These are phyloP conservation scores for Corylus avellana DNA, from an alignment of 306 rosid species.

Conservation along the genomic window DNA sequence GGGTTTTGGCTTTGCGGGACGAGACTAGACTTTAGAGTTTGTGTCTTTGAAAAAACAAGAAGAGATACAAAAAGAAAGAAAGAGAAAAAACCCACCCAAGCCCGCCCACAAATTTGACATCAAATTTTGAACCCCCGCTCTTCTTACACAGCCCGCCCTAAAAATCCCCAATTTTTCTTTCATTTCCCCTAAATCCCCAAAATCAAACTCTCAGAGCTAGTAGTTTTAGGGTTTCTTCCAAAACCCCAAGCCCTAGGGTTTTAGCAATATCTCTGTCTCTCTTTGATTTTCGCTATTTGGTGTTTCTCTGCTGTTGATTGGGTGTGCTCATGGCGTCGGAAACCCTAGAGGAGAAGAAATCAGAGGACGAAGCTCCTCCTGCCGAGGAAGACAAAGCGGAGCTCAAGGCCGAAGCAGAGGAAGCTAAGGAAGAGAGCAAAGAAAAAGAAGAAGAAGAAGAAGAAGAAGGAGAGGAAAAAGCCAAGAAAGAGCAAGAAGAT, in stretches of 20 bases:
- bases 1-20: neutral
- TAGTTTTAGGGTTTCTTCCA: slow-evolving; percentile 42
- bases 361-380: slow-evolving; percentile 39
- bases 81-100: neutral
- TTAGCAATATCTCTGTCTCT: neutral
- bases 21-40: slow-evolving; percentile 1
- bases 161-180: slow-evolving; percentile 8
- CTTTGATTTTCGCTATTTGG: neutral
- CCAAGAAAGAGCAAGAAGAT: neutral
- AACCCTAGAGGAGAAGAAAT: slow-evolving; percentile 61
- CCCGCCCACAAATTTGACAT: slow-evolving; percentile 56
- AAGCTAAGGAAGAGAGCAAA: neutral
- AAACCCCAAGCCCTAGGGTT: slow-evolving; percentile 40
- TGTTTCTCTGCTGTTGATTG: neutral
- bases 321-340: slow-evolving; percentile 61
- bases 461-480: neutral
- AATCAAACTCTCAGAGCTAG: slow-evolving; percentile 8
- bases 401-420: neutral
- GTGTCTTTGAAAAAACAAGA: neutral
- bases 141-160: slow-evolving; percentile 35
- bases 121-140: slow-evolving; percentile 47
- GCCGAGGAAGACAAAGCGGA: slow-evolving; percentile 24
- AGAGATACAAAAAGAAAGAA: neutral
- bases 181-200: slow-evolving; percentile 5
- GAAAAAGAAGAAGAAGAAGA: neutral